Evolutionary conservation across 495 filamentous ascomycete species (phyloP).

Genomic region (Lophiotrema nucula): DNA sequence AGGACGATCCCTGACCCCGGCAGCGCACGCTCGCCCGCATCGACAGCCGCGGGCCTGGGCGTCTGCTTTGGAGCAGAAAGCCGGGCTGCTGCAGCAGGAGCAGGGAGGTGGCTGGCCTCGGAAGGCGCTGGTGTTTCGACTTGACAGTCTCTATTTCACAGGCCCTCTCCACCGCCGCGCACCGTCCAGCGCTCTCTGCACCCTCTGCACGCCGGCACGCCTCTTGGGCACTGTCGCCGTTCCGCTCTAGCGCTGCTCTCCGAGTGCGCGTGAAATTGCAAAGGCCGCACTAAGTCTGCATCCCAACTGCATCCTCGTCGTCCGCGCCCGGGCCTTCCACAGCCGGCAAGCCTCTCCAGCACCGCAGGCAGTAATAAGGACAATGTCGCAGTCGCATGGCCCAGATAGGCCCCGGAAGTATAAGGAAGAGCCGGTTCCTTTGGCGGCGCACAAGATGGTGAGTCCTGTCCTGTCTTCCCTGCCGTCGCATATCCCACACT

Average conservation of each 20-base stretch:
- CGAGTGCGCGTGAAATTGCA: slow-evolving; percentile 28
- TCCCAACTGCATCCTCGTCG: slow-evolving; percentile 17
- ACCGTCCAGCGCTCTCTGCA: not conserved
- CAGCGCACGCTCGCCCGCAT: slow-evolving; percentile 3
- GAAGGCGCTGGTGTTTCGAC: slow-evolving; percentile 31
- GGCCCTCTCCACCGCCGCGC: slow-evolving; percentile 17
- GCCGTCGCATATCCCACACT: not conserved
- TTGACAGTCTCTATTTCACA: slow-evolving; percentile 37
- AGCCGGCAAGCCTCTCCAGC: slow-evolving; percentile 16
- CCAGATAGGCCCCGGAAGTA: slow-evolving; percentile 38
- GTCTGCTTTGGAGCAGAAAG: not conserved
- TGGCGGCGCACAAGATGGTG: slow-evolving; percentile 38
- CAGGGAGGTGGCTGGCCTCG: slow-evolving; percentile 27
- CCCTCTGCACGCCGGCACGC: not conserved
- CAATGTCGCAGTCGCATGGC: slow-evolving; percentile 40
- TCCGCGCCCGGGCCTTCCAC: slow-evolving; percentile 23
- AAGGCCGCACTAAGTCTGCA: slow-evolving; percentile 31
- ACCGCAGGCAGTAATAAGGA: slow-evolving; percentile 32
- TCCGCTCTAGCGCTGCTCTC: not conserved
- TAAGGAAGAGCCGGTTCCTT: slow-evolving; percentile 43
- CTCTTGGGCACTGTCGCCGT: not conserved
- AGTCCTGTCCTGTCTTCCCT: slow-evolving; percentile 34
- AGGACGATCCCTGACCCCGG: slow-evolving; percentile 9
- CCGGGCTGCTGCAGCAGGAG: slow-evolving; percentile 18
- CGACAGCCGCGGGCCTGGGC: slow-evolving; percentile 17